These are phyloP conservation scores for Aspergillus texensis DNA, from an alignment of 2,329 filamentous ascomycete genomes.

Conservation along the genomic window DNA sequence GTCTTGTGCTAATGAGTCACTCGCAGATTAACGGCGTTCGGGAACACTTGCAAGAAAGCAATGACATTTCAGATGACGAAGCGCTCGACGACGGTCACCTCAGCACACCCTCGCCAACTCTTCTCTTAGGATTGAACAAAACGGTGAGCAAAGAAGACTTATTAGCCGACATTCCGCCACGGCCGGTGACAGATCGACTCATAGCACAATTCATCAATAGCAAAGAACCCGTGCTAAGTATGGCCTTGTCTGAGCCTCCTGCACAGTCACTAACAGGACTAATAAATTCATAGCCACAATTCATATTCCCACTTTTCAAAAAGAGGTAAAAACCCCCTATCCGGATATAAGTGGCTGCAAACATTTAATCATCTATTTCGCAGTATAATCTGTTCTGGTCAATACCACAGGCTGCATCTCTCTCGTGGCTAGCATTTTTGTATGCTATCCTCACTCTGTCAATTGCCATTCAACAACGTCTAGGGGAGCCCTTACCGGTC, in stretches of 20 bases:
- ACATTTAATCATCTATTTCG: background rate
- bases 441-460: conserved; percentile 33
- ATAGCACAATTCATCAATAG: conserved; percentile 38
- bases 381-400: conserved; percentile 38
- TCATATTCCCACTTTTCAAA: conserved; percentile 36
- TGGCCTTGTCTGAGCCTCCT: conserved; percentile 1
- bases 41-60: conserved; percentile 30
- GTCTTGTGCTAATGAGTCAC: background rate
- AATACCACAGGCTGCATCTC: conserved; percentile 28
- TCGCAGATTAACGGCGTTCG: conserved; percentile 38
- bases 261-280: background rate
- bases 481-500: conserved; percentile 27
- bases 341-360: no score
- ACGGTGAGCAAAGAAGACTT: conserved; percentile 35
- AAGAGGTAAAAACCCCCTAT: conserved; percentile 25
- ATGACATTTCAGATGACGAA: conserved; percentile 29
- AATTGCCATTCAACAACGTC: conserved; percentile 28
- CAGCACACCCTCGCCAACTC: conserved; percentile 26
- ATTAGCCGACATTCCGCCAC: conserved; percentile 34
- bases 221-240: conserved; percentile 35
- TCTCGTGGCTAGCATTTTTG: conserved; percentile 35
- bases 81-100: conserved; percentile 21
- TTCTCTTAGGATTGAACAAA: conserved; percentile 32
- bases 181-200: conserved; percentile 35
- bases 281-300: conserved; percentile 25